These are phyloP conservation scores for Candida caryicola DNA, from an alignment of 805 yeast genomes.

Conservation along the genomic window DNA sequence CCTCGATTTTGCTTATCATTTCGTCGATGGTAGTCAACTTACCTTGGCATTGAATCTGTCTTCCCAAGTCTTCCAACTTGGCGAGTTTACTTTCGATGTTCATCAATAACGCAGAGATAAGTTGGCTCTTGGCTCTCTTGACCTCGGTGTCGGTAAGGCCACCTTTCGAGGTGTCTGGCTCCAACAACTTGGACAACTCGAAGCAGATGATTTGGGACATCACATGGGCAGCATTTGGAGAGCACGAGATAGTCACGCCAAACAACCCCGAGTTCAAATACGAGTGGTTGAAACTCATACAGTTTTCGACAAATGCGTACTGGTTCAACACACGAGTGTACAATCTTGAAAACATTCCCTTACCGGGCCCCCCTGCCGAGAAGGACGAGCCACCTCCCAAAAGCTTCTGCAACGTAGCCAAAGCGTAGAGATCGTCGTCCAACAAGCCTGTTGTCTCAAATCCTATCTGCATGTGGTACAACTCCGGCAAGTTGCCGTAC, in stretches of 20 bases:
- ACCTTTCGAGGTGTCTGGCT: slow-evolving; percentile 40
- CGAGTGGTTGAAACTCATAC: slow-evolving; percentile 84
- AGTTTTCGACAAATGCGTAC: slow-evolving; percentile 86
- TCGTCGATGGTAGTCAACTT: slow-evolving; percentile 70
- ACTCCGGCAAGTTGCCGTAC: slow-evolving; percentile 60
- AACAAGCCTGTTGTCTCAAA: slow-evolving; percentile 84
- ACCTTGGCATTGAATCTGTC: slow-evolving; percentile 87
- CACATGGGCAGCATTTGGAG: slow-evolving; percentile 82
- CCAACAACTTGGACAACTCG: slow-evolving; percentile 37
- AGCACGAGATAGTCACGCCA: slow-evolving; percentile 81
- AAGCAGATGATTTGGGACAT: slow-evolving; percentile 72
- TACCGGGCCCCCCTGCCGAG: slow-evolving; percentile 98
- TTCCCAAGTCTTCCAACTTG: slow-evolving; percentile 92
- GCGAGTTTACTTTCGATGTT: slow-evolving; percentile 90
- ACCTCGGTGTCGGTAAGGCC: slow-evolving; percentile 73
- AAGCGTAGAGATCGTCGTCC: slow-evolving; percentile 83
- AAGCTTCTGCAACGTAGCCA: slow-evolving; percentile 85
- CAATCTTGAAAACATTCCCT: slow-evolving; percentile 95
- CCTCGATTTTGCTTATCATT: slow-evolving; percentile 76
- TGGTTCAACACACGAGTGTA: slow-evolving; percentile 90
- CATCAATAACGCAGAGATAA: slow-evolving; percentile 84
- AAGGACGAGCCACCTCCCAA: slow-evolving; percentile 98
- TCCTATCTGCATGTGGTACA: slow-evolving; percentile 81
- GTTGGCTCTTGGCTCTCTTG: slow-evolving; percentile 85
- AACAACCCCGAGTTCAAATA: slow-evolving; percentile 88